phyloP scores from a whole-genome alignment of 371 early-diverging fungal genomes.

The Mortierella sp. region DNA sequence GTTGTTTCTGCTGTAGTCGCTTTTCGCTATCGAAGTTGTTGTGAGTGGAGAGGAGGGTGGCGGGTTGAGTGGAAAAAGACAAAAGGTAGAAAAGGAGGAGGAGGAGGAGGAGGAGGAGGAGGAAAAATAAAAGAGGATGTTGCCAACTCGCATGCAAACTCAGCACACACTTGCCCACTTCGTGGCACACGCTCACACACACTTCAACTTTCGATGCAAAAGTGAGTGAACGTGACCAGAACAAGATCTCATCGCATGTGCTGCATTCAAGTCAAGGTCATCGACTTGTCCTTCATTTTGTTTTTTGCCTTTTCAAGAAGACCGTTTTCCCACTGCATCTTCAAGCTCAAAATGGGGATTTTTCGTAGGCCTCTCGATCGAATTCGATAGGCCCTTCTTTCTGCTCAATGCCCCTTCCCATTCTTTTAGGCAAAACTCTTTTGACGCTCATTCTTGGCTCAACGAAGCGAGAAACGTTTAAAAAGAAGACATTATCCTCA shows the following conservation, averaged over 20 bases:
- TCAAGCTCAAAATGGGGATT: no score
- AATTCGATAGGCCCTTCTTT: no score
- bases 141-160: no score
- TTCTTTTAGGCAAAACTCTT: conserved; percentile 1
- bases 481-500: background rate
- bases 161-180: background rate
- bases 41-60: no score
- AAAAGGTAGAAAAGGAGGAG: background rate
- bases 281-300: background rate
- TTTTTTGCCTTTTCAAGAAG: background rate
- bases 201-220: background rate
- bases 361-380: no score
- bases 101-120: background rate
- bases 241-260: background rate
- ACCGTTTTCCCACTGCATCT: no score
- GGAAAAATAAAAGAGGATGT: background rate
- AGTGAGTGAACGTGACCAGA: background rate
- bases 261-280: background rate
- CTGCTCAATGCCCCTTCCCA: background rate
- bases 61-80: background rate
- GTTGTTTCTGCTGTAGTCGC: background rate
- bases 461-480: background rate
- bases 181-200: background rate
- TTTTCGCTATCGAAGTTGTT: background rate
- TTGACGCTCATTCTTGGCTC: background rate